Evolutionary conservation across 75 land plant genomes (phyloP), one percentile per base, ranked within the genome.

Genomic region (Sequoia sempervirens): DNA sequence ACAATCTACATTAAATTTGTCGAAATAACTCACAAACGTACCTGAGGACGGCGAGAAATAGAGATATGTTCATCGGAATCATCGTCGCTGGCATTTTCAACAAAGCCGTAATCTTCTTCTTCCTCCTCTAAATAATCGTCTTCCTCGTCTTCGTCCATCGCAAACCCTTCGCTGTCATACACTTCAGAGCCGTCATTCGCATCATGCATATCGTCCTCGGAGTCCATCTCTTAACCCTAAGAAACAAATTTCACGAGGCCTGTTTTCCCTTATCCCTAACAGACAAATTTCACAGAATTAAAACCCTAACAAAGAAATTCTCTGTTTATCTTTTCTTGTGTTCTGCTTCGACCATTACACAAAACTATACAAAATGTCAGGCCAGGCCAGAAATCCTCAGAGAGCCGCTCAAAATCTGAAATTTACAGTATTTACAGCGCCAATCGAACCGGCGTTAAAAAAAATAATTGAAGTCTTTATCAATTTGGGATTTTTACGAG

Each of bases 131-230:
- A 23, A 23, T 61, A 61, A 23, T 87, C 82, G 69, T 88, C 82
- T 45, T 81, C 80, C 43, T 73, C 61, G 85, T 78, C 81, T 64
- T 90, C 50, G 86, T 90, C 84, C 92, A 88, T 84, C 84, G 87
- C 86, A 83, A 89, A 74, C 84, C 90, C 58, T 86, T 81, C 82
- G 61, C 82, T 89, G 5, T 90, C 92, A 18, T 85, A 72, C 64
- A 87, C 87, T 56, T 89, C 92, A 50, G 70, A 70, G 37, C 66
- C 64, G 14, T 90, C 93, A 53, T 90, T 84, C 3, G 91, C 90
- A 76, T 92, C 92, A 53, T 89, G 92, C 94, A 92, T 89, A 81
- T 90, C 92, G 30, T 92, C 92, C 84, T 92, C 94, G 41, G 90
- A 90, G 12, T 90, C 91, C 91, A 90, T 89, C 66, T 43, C 85